Percentiles rank a stretch among this genome's conserved stretches.
Conservation (phyloP, 345 rosid species). For the Sonneratia caseolaris region DNA sequence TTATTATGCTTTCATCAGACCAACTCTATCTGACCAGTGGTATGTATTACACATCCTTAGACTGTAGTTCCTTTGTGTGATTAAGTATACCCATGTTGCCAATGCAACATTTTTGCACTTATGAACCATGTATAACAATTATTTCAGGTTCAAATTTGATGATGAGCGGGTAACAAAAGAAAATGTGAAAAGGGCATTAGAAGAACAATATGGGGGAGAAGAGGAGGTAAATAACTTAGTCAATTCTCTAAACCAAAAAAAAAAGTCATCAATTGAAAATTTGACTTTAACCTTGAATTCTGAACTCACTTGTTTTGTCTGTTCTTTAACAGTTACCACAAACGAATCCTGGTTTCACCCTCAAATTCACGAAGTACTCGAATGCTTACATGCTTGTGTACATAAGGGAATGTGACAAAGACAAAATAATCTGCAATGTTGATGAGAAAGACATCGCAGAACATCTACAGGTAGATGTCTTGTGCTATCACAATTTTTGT, state of each 20-base stretch:
- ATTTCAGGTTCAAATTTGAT: conserved; percentile 80
- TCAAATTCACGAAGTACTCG: conserved; percentile 92
- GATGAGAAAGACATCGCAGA: conserved; percentile 99
- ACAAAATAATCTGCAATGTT: conserved; percentile 84
- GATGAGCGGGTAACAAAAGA: conserved; percentile 99
- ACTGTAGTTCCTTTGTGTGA: not conserved
- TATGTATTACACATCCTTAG: conserved; percentile 15
- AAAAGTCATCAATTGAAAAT: not conserved
- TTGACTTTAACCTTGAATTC: conserved; percentile 6
- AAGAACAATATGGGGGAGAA: conserved; percentile 99
- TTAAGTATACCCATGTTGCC: too few relatives aligned
- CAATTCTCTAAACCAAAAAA: too few relatives aligned
- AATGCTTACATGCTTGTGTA: conserved; percentile 99
- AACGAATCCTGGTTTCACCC: conserved; percentile 91
- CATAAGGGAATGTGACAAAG: conserved; percentile 89
- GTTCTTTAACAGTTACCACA: conserved; percentile 57
- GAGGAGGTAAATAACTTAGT: conserved; percentile 63
- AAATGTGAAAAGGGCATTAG: conserved; percentile 79
- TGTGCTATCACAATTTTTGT: conserved; percentile 5
- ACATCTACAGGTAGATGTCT: conserved; percentile 66
- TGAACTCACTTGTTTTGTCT: conserved; percentile 11
- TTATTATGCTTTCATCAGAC: conserved; percentile 93
- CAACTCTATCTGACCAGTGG: conserved; percentile 91
- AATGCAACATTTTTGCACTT: too few relatives aligned
- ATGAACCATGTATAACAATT: too few relatives aligned